These are phyloP conservation scores for Colletotrichum brevisporum DNA, from an alignment of 2,329 filamentous ascomycete genomes.

Conservation along the genomic window DNA sequence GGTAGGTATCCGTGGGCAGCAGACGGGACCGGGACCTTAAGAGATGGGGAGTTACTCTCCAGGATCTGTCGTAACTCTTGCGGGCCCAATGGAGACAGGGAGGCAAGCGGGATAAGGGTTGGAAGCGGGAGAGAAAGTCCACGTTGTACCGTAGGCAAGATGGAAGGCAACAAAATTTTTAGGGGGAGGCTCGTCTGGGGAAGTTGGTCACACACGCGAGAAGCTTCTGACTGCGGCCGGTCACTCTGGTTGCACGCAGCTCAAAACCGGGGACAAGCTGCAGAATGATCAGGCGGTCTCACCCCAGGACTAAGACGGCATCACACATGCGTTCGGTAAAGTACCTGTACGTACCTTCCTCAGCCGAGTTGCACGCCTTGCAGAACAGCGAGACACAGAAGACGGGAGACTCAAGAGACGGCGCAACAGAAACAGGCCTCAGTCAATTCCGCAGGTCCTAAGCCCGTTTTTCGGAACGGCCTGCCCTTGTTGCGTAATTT, in stretches of 20 bases:
- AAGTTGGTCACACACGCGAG: constrained; percentile 32
- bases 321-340: neutral
- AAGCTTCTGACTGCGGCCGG: constrained; percentile 37
- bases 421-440: constrained; percentile 34
- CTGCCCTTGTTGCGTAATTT: constrained; percentile 30
- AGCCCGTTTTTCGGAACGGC: constrained; percentile 38
- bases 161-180: neutral
- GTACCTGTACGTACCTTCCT: neutral
- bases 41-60: constrained; percentile 12
- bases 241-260: constrained; percentile 21
- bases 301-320: neutral
- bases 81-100: constrained; percentile 10
- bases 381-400: constrained; percentile 9
- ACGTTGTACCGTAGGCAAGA: neutral
- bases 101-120: neutral
- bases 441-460: constrained; percentile 31
- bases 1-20: constrained; percentile 1
- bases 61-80: constrained; percentile 19
- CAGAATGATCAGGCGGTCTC: constrained; percentile 26
- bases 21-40: constrained; percentile 20
- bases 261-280: neutral
- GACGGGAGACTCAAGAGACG: constrained; percentile 17
- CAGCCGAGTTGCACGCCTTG: too few species aligned
- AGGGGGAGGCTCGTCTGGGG: constrained; percentile 24
- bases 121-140: neutral